Evolutionary conservation across 768 basidiomycete species (phyloP).

Genomic region (Cystobasidium tubakii): DNA sequence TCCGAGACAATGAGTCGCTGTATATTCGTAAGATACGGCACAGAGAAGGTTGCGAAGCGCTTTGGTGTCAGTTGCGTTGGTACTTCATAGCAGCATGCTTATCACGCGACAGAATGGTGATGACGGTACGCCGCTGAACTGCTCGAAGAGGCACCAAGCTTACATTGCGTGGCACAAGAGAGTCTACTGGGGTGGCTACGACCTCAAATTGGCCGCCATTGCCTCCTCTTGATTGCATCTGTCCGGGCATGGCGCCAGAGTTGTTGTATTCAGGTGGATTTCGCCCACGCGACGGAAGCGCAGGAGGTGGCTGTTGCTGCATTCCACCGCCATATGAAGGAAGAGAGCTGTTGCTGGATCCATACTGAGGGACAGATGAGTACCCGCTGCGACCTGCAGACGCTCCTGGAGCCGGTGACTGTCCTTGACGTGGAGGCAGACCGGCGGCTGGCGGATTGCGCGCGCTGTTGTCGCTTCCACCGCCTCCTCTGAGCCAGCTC

Average conservation of each 20-base stretch:
- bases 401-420: background rate
- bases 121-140: too few species aligned
- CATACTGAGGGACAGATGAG: slow-evolving; percentile 10
- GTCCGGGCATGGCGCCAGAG: slow-evolving; percentile 3
- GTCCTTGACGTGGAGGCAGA: slow-evolving; percentile 5
- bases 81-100: too few species aligned
- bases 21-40: background rate
- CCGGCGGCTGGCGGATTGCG: background rate
- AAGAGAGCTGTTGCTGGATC: background rate
- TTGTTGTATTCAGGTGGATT: background rate
- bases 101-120: too few species aligned
- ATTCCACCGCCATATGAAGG: background rate
- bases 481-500: slow-evolving; percentile 38
- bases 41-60: too few species aligned
- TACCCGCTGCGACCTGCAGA: background rate
- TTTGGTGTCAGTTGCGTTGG: too few species aligned
- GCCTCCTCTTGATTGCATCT: background rate
- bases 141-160: background rate
- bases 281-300: background rate
- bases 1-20: slow-evolving; percentile 34
- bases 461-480: slow-evolving; percentile 8
- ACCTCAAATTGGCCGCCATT: slow-evolving; percentile 17
- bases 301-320: slow-evolving; percentile 5
- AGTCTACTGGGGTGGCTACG: slow-evolving; percentile 10
- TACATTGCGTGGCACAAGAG: slow-evolving; percentile 9